Conservation (phyloP, 2,329 filamentous ascomycete genomes). For the Penicillium sp. region DNA sequence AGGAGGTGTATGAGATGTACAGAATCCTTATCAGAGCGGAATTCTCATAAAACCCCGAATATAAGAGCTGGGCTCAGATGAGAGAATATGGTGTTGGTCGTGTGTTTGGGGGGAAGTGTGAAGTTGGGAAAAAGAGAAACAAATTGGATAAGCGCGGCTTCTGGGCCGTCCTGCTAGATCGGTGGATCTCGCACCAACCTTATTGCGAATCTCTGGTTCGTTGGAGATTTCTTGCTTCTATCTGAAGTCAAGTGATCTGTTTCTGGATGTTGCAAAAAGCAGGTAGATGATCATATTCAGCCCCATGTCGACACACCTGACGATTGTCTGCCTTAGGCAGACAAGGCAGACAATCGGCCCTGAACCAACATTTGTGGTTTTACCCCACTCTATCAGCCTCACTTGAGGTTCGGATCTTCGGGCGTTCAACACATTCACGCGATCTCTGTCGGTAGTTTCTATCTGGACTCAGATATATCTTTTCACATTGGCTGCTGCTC, state of each 20-base stretch:
- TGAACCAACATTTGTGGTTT: background rate
- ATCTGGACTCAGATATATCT: background rate
- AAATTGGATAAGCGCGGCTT: slow-evolving; percentile 21
- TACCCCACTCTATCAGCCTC: slow-evolving; percentile 8
- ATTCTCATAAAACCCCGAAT: background rate
- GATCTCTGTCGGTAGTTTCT: background rate
- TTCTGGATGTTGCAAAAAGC: background rate
- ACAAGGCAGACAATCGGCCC: background rate
- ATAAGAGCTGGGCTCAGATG: slow-evolving; percentile 1
- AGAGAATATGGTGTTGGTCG: slow-evolving; percentile 9
- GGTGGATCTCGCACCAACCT: slow-evolving; percentile 11
- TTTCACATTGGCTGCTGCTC: background rate
- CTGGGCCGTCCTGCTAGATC: slow-evolving; percentile 12
- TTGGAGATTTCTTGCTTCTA: background rate
- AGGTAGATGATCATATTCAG: background rate
- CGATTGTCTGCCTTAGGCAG: background rate
- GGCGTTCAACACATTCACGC: background rate
- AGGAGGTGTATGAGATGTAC: slow-evolving; percentile 3
- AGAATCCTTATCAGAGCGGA: background rate
- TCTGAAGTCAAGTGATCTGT: background rate
- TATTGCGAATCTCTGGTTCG: background rate
- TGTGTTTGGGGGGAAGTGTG: slow-evolving; percentile 14
- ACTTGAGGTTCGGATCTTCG: background rate
- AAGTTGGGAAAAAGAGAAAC: slow-evolving; percentile 27
- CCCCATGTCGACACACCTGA: slow-evolving; percentile 2